These are phyloP conservation scores for Populus hybrid DNA, from an alignment of 441 rosid genomes.

Conservation along the genomic window DNA sequence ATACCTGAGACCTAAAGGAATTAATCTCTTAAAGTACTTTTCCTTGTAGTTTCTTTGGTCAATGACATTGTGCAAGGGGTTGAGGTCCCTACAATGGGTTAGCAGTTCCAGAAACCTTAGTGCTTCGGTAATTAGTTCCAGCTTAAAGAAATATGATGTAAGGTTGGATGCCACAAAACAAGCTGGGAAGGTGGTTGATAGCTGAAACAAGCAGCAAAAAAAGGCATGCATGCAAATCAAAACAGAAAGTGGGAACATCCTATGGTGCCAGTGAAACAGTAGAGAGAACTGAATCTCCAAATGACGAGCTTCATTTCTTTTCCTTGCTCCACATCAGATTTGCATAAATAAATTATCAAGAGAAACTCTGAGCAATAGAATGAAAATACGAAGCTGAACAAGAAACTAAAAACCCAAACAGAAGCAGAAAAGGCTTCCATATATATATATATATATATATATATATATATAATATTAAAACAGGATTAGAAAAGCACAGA, in stretches of 20 bases:
- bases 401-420: neutral
- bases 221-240: neutral
- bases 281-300: neutral
- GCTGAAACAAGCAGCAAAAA: neutral
- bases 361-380: neutral
- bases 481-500: neutral
- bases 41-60: constrained; percentile 56
- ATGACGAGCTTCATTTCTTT: neutral
- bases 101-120: constrained; percentile 14
- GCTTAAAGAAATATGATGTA: neutral
- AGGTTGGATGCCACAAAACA: no score
- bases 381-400: neutral
- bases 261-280: neutral
- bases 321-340: neutral
- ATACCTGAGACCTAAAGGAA: constrained; percentile 64
- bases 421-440: neutral
- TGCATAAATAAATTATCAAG: neutral
- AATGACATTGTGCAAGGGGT: constrained; percentile 70
- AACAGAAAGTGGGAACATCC: neutral
- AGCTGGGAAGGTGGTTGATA: neutral
- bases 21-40: constrained; percentile 58
- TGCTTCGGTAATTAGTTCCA: neutral
- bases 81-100: constrained; percentile 64
- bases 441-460: no score
- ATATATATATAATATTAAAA: neutral